phyloP scores from a whole-genome alignment of 148 eudicot species.

The Heliosperma pusillum region DNA sequence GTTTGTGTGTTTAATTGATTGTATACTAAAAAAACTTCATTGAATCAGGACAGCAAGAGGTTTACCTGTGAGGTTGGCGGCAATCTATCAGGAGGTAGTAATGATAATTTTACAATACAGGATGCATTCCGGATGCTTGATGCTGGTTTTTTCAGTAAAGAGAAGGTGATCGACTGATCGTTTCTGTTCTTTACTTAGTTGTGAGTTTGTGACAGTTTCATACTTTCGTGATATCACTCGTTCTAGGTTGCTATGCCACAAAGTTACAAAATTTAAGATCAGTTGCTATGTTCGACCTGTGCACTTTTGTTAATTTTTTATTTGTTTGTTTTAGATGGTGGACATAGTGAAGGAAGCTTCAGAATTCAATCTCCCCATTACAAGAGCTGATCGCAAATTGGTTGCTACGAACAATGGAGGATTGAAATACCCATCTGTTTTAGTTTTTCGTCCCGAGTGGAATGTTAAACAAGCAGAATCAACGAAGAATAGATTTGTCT shows the following conservation, averaged over 20 bases:
- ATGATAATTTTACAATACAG: conserved; percentile 23
- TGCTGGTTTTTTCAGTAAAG: conserved; percentile 52
- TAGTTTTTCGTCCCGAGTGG: conserved; percentile 68
- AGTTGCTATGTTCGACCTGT: neutral
- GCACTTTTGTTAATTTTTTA: neutral
- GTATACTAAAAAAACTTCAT: conserved; percentile 1
- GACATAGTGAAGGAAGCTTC: conserved; percentile 65
- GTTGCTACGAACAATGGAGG: conserved; percentile 79
- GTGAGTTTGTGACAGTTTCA: too few species aligned
- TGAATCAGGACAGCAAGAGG: conserved; percentile 49
- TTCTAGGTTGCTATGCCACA: too few species aligned
- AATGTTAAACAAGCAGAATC: conserved; percentile 24
- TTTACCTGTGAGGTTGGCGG: conserved; percentile 25
- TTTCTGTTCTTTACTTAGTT: neutral
- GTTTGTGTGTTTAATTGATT: neutral
- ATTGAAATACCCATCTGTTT: conserved; percentile 55
- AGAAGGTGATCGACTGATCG: conserved; percentile 65
- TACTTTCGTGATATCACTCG: too few species aligned
- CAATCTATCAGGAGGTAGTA: conserved; percentile 19
- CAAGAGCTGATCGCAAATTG: conserved; percentile 48
- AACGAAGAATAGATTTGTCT: conserved; percentile 35
- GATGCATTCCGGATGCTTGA: conserved; percentile 55
- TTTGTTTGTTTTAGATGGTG: conserved; percentile 40
- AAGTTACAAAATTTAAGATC: neutral
- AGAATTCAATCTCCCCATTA: conserved; percentile 61